Percentiles rank a stretch among this genome's conserved stretches.
Evolutionary conservation across 345 rosid genomes (phyloP).

Genomic region (Salix viminalis): DNA sequence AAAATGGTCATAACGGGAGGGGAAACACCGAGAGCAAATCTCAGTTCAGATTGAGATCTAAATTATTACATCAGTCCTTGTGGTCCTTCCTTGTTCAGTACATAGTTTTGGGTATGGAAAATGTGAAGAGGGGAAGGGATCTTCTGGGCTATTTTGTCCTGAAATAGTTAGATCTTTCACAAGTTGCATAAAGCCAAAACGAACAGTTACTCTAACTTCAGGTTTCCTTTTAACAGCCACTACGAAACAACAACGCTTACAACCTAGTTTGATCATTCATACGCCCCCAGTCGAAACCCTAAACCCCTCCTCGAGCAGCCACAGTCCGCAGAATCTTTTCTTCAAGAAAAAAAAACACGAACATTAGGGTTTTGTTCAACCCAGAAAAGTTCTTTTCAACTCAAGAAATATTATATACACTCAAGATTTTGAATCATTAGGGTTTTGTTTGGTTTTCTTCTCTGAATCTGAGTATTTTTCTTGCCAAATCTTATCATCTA

Average conservation of each 20-base stretch:
- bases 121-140: slow-evolving; percentile 19
- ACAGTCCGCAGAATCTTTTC: no score
- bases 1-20: slow-evolving; percentile 17
- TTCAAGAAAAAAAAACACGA: no score
- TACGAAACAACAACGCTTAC: slow-evolving; percentile 17
- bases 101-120: not conserved
- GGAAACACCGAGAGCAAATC: slow-evolving; percentile 32
- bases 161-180: slow-evolving; percentile 45
- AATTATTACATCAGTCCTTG: slow-evolving; percentile 33
- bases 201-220: slow-evolving; percentile 52
- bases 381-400: not conserved
- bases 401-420: no score
- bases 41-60: slow-evolving; percentile 71
- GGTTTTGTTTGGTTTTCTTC: not conserved
- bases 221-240: slow-evolving; percentile 34
- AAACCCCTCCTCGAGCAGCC: not conserved
- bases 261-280: not conserved
- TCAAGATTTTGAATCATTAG: not conserved
- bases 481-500: not conserved
- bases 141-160: slow-evolving; percentile 40
- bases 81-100: slow-evolving; percentile 38
- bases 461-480: not conserved
- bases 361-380: no score
- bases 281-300: no score
- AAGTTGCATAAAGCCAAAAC: slow-evolving; percentile 57